Evolutionary conservation across 2,329 filamentous ascomycete genomes (phyloP).

Genomic region (Epichloe uncinata): DNA sequence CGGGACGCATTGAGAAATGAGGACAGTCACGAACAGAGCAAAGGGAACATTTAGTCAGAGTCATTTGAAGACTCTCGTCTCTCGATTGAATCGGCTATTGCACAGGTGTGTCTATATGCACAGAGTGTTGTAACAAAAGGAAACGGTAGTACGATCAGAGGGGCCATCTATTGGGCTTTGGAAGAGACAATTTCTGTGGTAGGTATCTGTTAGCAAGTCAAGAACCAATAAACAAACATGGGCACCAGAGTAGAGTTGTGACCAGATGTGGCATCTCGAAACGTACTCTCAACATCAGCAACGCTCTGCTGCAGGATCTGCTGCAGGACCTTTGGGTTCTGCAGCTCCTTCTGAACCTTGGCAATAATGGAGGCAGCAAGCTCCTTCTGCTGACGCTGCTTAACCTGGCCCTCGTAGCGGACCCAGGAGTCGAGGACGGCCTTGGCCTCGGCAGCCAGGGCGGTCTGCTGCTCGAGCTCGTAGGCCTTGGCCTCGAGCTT

Average conservation of each 20-base stretch:
- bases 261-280: too few species aligned
- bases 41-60: background rate
- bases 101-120: constrained; percentile 47
- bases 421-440: constrained; percentile 95
- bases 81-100: constrained; percentile 36
- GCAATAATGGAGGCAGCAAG: constrained; percentile 83
- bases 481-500: constrained; percentile 90
- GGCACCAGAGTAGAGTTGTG: too few species aligned
- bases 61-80: constrained; percentile 3
- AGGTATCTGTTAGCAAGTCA: constrained; percentile 19
- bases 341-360: constrained; percentile 97
- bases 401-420: constrained; percentile 95
- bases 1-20: background rate
- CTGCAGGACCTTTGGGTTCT: constrained; percentile 94
- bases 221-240: too few species aligned
- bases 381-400: constrained; percentile 96
- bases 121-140: constrained; percentile 41
- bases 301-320: constrained; percentile 97
- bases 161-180: constrained; percentile 46
- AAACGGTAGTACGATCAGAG: constrained; percentile 26
- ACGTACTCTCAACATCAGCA: constrained; percentile 82
- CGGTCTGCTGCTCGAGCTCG: constrained; percentile 93
- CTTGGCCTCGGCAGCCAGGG: constrained; percentile 88
- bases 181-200: constrained; percentile 45
- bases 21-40: background rate